These are phyloP conservation scores for Carnegiea gigantea DNA, from an alignment of 179 eudicot species.

Conservation along the genomic window DNA sequence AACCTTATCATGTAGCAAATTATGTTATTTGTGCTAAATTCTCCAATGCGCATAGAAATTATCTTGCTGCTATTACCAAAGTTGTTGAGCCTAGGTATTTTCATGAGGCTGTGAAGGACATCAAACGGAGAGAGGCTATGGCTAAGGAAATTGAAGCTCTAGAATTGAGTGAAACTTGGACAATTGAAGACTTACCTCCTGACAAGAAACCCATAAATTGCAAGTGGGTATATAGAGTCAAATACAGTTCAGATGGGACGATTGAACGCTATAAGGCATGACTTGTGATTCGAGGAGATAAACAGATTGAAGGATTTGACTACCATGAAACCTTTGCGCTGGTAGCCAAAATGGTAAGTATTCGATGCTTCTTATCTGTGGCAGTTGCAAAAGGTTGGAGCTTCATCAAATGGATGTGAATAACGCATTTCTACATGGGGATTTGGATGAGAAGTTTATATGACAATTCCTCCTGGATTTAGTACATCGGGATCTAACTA, in stretches of 20 bases:
- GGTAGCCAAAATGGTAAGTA: constrained; percentile 1
- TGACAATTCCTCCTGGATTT: constrained; percentile 3
- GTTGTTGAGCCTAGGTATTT: background rate
- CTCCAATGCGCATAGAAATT: background rate
- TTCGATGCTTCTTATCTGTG: background rate
- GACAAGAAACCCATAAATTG: background rate
- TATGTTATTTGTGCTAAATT: background rate
- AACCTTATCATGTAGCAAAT: constrained; percentile 1
- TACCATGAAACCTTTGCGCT: constrained; percentile 7
- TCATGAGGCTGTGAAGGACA: background rate
- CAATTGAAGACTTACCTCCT: background rate
- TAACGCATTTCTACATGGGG: constrained; percentile 19
- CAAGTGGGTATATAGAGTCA: constrained; percentile 14
- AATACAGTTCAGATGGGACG: background rate
- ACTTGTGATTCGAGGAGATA: background rate
- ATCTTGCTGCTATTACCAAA: background rate
- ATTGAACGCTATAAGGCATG: constrained; percentile 17
- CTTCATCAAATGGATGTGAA: constrained; percentile 9
- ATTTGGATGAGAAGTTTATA: constrained; percentile 15
- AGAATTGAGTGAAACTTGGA: constrained; percentile 8
- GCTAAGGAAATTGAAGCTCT: background rate
- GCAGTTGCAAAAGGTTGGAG: background rate
- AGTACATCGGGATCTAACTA: too few species aligned
- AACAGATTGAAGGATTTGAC: constrained; percentile 7
- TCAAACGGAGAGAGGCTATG: background rate